Conservation (phyloP, 2,329 filamentous ascomycete genomes). For the Claviceps sp. region DNA sequence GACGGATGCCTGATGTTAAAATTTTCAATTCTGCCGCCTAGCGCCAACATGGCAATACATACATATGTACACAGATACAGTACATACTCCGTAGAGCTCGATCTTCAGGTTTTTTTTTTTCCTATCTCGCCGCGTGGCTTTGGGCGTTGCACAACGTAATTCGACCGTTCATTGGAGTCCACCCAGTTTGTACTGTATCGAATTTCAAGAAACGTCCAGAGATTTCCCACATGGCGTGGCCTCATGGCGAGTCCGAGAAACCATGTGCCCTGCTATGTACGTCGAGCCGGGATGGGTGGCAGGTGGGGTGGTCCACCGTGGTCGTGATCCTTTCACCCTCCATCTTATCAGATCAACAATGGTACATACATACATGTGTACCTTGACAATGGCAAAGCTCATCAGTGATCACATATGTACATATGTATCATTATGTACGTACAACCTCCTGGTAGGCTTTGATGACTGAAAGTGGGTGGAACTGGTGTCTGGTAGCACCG, state of each 20-base stretch:
- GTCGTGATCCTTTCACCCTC: neutral
- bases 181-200: no score
- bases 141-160: no score
- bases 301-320: neutral
- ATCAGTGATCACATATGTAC: no score
- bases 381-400: no score
- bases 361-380: neutral
- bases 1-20: neutral
- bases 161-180: no score
- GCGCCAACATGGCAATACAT: neutral
- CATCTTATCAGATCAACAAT: constrained; percentile 6
- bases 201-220: no score
- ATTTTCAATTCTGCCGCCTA: neutral
- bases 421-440: no score
- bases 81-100: neutral
- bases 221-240: no score
- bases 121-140: no score
- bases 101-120: no score
- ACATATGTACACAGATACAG: no score
- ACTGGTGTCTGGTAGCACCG: neutral
- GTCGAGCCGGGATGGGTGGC: neutral
- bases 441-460: neutral
- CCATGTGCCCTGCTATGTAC: neutral
- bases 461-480: neutral
- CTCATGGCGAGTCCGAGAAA: no score